Conservation (phyloP, 2,329 filamentous ascomycete species). For the Alternaria dauci region DNA sequence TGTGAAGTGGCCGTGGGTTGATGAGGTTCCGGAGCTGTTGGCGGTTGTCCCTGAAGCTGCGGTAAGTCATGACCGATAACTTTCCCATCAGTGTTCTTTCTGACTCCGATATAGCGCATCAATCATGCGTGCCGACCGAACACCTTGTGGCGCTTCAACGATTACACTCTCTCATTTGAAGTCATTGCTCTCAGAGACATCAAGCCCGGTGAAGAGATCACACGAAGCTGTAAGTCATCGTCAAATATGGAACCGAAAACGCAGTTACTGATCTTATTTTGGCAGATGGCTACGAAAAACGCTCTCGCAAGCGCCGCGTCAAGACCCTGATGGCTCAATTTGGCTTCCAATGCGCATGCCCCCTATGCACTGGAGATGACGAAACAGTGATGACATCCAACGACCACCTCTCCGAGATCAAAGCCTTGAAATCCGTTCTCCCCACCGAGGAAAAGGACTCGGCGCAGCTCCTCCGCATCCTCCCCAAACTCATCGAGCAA, state of each 20-base stretch:
- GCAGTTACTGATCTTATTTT: background rate
- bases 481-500: conserved; percentile 35
- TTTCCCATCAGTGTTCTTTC: background rate
- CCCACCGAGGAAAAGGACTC: conserved; percentile 30
- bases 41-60: conserved; percentile 41
- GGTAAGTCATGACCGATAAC: conserved; percentile 26
- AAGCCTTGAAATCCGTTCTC: conserved; percentile 33
- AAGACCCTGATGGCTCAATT: conserved; percentile 33
- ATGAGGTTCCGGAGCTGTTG: conserved; percentile 28
- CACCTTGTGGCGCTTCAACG: conserved; percentile 44
- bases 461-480: conserved; percentile 31
- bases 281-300: conserved; percentile 40
- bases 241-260: background rate
- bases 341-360: conserved; percentile 43
- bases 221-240: conserved; percentile 37
- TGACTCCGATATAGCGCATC: conserved; percentile 35
- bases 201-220: conserved; percentile 40
- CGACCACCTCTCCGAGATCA: conserved; percentile 37
- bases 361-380: conserved; percentile 36
- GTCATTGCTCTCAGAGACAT: conserved; percentile 41
- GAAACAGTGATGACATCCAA: conserved; percentile 31
- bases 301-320: conserved; percentile 25
- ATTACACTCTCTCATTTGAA: conserved; percentile 37
- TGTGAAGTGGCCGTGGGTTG: conserved; percentile 34
- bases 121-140: conserved; percentile 49